Base-by-base conservation (phyloP, 345 rosid genomes). In the Jatropha curcas region DNA sequence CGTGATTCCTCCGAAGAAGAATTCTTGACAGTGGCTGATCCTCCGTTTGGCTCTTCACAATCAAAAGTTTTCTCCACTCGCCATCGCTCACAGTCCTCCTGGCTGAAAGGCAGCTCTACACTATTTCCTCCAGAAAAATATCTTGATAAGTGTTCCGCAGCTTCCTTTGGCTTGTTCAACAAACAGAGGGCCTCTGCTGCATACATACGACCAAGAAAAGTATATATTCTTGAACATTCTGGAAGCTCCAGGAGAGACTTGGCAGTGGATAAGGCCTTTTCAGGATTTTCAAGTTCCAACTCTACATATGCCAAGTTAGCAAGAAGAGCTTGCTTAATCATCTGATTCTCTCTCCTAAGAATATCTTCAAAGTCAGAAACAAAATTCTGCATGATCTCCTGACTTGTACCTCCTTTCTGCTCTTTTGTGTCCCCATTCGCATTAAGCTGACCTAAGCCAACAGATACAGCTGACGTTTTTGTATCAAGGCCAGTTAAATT, bases 151-250 rank as follows among this genome's bases (percentile, higher is more conserved):
- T 91, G 94, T 55, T 83, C 90, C 0, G 89, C 91, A 7, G 98
- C 99, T 74, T 93, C 99, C 51, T 81, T 74, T 14, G 93, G 89
- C 74, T 81, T 87, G 88, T 88, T 84, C 81, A 96, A 82, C 81
- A 86, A 70, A 85, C 97, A 96, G 35, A 96, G 97, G 20, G 99
- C 96, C 88, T 96, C 99, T 3, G 98, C 98, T 65, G 89, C 95
- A 80, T 96, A 96, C 10, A 88, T 67, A 72, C 83, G 99, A 65
- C 91, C 93, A 48, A 96, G 81, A 86, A 87, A 96, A 53, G 80
- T 43, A 71, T 87, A 93, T 63, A 92, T 84, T 80, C 82, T 91
- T 1, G 94, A 90, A 82, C 93, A 90, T 62, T 79, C 87, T 10
- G 88, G 80, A 73, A 87, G 81, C 73, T 89, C 89, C 79, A 96